Conservation (phyloP, 2,329 filamentous ascomycete species). For the Alternaria postmessia region DNA sequence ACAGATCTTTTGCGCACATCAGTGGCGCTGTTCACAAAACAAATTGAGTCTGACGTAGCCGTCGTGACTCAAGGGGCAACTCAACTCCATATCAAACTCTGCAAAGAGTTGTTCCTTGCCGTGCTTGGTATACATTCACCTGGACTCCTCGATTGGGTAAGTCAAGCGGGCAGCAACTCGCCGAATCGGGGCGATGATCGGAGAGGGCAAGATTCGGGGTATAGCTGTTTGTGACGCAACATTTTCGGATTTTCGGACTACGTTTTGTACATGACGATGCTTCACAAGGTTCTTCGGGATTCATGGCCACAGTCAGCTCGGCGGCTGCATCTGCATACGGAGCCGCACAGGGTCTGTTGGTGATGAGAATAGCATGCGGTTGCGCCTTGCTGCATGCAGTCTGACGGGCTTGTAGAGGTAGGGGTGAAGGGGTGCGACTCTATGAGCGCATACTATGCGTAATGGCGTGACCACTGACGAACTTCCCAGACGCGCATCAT, state of each 20-base stretch:
- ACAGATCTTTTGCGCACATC: neutral
- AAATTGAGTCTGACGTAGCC: neutral
- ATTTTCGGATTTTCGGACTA: neutral
- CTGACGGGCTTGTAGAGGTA: neutral
- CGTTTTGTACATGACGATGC: neutral
- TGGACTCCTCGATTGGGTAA: constrained; percentile 16
- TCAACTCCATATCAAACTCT: neutral
- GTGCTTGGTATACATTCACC: constrained; percentile 7
- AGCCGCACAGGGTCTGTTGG: neutral
- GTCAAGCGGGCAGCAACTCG: constrained; percentile 21
- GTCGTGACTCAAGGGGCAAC: constrained; percentile 3
- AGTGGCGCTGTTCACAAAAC: neutral
- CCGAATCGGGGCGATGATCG: constrained; percentile 11
- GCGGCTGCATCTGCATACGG: neutral
- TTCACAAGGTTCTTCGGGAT: neutral
- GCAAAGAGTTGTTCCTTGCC: constrained; percentile 1
- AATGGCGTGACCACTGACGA: constrained; percentile 10
- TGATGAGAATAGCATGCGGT: neutral
- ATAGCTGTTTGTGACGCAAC: constrained; percentile 1
- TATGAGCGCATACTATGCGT: constrained; percentile 3
- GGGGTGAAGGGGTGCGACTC: neutral
- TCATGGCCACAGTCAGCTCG: neutral
- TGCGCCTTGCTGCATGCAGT: neutral
- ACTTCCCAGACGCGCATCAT: neutral
- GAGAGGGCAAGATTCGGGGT: constrained; percentile 10